These are phyloP conservation scores for Colletotrichum sp. DNA, from an alignment of 2,329 filamentous ascomycete species.

Conservation along the genomic window DNA sequence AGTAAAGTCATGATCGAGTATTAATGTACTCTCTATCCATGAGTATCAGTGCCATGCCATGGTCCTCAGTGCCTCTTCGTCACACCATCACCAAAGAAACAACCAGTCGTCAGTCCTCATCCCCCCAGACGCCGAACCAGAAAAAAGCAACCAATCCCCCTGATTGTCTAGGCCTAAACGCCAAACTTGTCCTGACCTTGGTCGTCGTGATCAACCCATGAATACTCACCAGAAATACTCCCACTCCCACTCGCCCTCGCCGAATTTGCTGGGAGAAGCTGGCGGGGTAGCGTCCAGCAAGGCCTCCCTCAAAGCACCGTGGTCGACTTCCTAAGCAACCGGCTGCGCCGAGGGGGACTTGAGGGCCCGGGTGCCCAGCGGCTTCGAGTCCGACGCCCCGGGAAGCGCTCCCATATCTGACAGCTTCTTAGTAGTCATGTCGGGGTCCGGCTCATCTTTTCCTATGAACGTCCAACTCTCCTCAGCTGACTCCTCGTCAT, in stretches of 20 bases:
- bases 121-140: background rate
- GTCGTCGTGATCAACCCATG: background rate
- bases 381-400: background rate
- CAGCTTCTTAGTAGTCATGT: slow-evolving; percentile 45
- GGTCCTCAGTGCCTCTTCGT: background rate
- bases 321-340: background rate
- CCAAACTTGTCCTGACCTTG: background rate
- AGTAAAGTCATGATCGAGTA: slow-evolving; percentile 1
- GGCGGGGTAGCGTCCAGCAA: background rate
- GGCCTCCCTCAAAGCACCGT: background rate
- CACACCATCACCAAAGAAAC: background rate
- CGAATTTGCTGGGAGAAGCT: background rate
- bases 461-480: slow-evolving; percentile 94
- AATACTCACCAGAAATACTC: background rate
- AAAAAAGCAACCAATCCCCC: background rate
- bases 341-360: slow-evolving; percentile 1
- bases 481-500: slow-evolving; percentile 69
- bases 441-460: slow-evolving; percentile 50
- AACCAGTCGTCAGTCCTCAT: background rate
- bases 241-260: background rate
- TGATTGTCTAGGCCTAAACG: slow-evolving; percentile 5
- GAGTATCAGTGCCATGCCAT: background rate
- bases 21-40: slow-evolving; percentile 17
- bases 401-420: slow-evolving; percentile 20
- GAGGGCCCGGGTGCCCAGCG: slow-evolving; percentile 1